phyloP scores from a whole-genome alignment of 768 basidiomycete species.

The Termitomyces sp. region DNA sequence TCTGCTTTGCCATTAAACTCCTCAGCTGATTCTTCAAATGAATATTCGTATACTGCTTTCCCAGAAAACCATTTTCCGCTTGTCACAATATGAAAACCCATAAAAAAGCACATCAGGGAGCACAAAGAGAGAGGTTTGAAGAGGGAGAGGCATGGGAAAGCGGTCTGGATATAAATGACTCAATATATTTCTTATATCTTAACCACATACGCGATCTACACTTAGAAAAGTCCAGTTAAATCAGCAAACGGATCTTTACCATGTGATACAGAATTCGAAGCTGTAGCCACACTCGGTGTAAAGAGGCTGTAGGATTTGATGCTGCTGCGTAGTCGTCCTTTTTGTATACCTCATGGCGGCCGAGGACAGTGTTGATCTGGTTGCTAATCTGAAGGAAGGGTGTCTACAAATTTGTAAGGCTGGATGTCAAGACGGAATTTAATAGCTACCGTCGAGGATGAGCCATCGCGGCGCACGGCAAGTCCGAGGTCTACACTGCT shows the following conservation, averaged over 20 bases:
- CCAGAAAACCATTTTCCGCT: constrained; percentile 11
- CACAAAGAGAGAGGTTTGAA: neutral
- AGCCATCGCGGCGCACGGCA: too few species aligned
- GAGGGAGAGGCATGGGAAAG: constrained; percentile 6
- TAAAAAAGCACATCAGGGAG: neutral
- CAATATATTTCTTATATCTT: neutral
- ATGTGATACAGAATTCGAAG: constrained; percentile 24
- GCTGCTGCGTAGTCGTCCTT: constrained; percentile 78
- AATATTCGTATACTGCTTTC: constrained; percentile 33
- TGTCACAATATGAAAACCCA: constrained; percentile 16
- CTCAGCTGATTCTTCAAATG: constrained; percentile 87
- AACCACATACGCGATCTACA: neutral
- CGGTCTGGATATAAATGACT: neutral
- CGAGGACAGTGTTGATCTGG: constrained; percentile 89
- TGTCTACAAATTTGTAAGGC: constrained; percentile 46
- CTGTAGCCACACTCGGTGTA: too few species aligned
- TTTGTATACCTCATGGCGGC: constrained; percentile 90
- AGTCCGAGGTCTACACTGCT: too few species aligned
- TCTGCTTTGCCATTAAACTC: constrained; percentile 75
- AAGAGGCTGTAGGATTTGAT: constrained; percentile 49
- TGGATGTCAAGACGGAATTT: neutral
- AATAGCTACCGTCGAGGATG: constrained; percentile 22
- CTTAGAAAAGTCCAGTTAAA: constrained; percentile 67
- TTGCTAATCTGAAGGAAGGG: constrained; percentile 95
- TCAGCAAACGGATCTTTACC: constrained; percentile 84